Percentiles rank a stretch among this genome's conserved stretches.
Conservation (phyloP, 2,329 filamentous ascomycete genomes). For the Lachnum nothofagi region DNA sequence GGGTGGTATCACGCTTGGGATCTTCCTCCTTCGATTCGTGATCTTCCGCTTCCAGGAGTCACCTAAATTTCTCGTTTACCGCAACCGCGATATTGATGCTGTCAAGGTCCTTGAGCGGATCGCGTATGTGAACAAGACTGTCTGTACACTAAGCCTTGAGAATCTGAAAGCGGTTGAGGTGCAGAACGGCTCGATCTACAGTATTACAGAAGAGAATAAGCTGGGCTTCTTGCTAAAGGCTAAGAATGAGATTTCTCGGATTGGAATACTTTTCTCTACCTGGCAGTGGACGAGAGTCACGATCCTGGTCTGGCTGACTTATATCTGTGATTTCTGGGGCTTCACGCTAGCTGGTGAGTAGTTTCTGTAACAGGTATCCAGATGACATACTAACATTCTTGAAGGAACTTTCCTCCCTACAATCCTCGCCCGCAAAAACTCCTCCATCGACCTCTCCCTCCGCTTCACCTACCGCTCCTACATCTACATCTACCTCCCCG, state of each 20-base stretch:
- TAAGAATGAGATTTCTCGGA: conserved; percentile 38
- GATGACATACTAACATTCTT: conserved; percentile 4
- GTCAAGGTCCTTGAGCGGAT: conserved; percentile 51
- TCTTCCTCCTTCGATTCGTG: conserved; percentile 51
- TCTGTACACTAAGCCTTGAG: conserved; percentile 18
- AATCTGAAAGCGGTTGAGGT: conserved; percentile 6
- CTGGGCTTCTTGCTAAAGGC: conserved; percentile 25
- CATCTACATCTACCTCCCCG: conserved; percentile 35
- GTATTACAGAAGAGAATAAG: conserved; percentile 17
- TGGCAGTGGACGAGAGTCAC: conserved; percentile 36
- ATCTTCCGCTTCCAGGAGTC: conserved; percentile 54
- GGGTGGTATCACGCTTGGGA: conserved; percentile 48
- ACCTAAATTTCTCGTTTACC: conserved; percentile 53
- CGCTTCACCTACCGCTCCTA: conserved; percentile 34
- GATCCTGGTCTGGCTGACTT: conserved; percentile 45
- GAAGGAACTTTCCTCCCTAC: conserved; percentile 38
- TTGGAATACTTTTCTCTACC: conserved; percentile 41
- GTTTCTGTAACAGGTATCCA: background rate
- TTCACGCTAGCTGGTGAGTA: conserved; percentile 39
- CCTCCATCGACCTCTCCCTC: conserved; percentile 20
- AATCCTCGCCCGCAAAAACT: conserved; percentile 31
- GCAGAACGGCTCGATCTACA: background rate
- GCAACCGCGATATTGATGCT: conserved; percentile 48
- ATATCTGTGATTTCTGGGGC: conserved; percentile 47
- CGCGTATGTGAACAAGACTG: conserved; percentile 42